Evolutionary conservation across 2,329 filamentous ascomycete species (phyloP).

Genomic region (Penicillium thymicola): DNA sequence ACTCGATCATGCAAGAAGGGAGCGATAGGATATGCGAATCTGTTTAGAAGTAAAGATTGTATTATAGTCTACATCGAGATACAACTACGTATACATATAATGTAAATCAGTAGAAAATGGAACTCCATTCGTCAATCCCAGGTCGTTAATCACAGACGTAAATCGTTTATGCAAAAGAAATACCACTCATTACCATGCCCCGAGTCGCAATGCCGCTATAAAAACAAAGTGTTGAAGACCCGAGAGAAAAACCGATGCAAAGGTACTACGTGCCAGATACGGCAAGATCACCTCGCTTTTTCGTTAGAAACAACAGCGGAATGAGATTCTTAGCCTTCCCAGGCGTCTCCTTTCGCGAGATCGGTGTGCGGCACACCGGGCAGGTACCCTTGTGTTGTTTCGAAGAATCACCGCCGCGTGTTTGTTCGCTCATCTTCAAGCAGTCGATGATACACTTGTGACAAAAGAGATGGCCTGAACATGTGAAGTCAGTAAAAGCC

Average conservation of each 20-base stretch:
- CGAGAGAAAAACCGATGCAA: no score
- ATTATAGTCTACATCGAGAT: background rate
- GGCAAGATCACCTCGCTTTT: background rate
- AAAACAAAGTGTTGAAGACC: background rate
- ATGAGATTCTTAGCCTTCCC: conserved; percentile 38
- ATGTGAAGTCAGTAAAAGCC: conserved; percentile 9
- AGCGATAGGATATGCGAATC: background rate
- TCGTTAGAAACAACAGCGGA: conserved; percentile 33
- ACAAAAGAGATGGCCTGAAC: conserved; percentile 60
- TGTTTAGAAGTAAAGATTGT: background rate
- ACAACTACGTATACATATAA: background rate
- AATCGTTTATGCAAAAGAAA: background rate
- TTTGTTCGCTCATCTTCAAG: conserved; percentile 54
- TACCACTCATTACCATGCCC: background rate
- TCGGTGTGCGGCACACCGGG: conserved; percentile 45
- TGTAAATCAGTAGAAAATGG: background rate
- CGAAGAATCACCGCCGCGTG: conserved; percentile 31
- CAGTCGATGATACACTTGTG: conserved; percentile 61
- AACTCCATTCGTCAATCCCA: background rate
- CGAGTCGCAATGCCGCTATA: conserved; percentile 6
- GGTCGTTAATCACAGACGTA: background rate
- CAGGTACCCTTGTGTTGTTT: conserved; percentile 41
- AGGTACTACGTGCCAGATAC: background rate
- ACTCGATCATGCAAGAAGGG: conserved; percentile 34
- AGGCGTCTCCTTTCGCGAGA: conserved; percentile 36